Base-by-base conservation (phyloP, 179 eudicot genomes). In the Amaranthus tricolor region DNA sequence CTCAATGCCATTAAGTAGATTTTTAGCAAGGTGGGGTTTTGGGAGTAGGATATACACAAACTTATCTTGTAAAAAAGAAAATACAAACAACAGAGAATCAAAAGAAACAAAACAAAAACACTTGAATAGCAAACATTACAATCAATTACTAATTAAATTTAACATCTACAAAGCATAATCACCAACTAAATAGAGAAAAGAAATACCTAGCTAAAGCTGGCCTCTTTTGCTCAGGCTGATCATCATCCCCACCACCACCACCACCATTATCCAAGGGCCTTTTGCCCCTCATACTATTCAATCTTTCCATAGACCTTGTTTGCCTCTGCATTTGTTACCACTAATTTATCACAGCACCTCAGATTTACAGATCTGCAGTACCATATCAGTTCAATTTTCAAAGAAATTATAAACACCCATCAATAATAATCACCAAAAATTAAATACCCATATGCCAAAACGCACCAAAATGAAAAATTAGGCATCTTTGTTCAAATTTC, bases 151-250 rank as follows among this genome's bases (percentile, higher is more conserved):
- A 9, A 24, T 6, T n/a, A 15, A 59, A 11, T 13, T 43, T 1
- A 53, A 59, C 69, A 52, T 56, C 16, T 69, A 59, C 64, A 0
- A 48, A 57, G 65, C 59, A 59, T n/a, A 52, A 56, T 19, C 51
- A 75, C 59, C 44, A 74, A 70, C 13, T 44, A 45, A 59, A 15
- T 49, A 72, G 31, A 53, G 3, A 44, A 72, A 68, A 69, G 16
- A 72, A 8, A 62, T 71, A 92, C 98, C 98, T 92, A 76, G 97
- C 97, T 68, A 94, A 80, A 75, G 96, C 98, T 6, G 96, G 99
- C 72, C 95, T 82, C 87, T 95, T 95, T 40, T 92, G 81, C 76
- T 90, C 96, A 2, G 92, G 97, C 80, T 88, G 91, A 16, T 91
- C 93, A 59, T 87, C 90, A 62, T 80, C 96, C n/a, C 77, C 89